Conservation (phyloP, 352 stramenopile species). For the Pythium aphanidermatum region DNA sequence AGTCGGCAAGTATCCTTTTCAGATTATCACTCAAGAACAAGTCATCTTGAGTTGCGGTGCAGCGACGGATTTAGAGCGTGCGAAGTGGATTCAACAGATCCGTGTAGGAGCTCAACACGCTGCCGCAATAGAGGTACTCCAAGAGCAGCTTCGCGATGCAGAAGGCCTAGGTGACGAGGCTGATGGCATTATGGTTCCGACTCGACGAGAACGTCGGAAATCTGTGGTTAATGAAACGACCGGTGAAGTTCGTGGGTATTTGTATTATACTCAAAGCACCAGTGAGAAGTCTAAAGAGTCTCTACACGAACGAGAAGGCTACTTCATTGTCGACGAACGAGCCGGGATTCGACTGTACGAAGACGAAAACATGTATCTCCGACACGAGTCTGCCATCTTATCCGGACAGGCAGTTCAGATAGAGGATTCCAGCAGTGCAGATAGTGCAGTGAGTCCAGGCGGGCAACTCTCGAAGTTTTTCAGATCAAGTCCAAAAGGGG, state of each 20-base stretch:
- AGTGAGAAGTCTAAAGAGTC: not conserved
- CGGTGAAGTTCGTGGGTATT: constrained; percentile 14
- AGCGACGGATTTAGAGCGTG: constrained; percentile 44
- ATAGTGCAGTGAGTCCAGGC: not conserved
- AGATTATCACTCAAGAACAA: constrained; percentile 62
- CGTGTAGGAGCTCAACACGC: constrained; percentile 43
- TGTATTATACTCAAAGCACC: constrained; percentile 5
- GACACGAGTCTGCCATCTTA: constrained; percentile 14
- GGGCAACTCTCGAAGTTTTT: constrained; percentile 9
- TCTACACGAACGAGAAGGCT: constrained; percentile 14
- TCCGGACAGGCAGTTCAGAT: constrained; percentile 31
- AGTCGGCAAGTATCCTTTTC: constrained; percentile 41
- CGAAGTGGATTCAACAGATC: constrained; percentile 64
- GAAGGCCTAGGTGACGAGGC: not conserved
- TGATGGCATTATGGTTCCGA: not conserved
- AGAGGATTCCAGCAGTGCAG: not conserved
- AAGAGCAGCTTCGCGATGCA: constrained; percentile 27
- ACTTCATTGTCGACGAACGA: constrained; percentile 29
- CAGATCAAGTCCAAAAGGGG: too few relatives aligned
- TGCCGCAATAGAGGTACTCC: constrained; percentile 44
- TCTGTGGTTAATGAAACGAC: constrained; percentile 14
- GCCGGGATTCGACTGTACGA: constrained; percentile 31
- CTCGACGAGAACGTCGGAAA: not conserved
- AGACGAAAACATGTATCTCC: constrained; percentile 41
- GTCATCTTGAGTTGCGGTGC: constrained; percentile 57